Conservation (phyloP, 2,329 filamentous ascomycete species). For the Metarhizium robertsii region DNA sequence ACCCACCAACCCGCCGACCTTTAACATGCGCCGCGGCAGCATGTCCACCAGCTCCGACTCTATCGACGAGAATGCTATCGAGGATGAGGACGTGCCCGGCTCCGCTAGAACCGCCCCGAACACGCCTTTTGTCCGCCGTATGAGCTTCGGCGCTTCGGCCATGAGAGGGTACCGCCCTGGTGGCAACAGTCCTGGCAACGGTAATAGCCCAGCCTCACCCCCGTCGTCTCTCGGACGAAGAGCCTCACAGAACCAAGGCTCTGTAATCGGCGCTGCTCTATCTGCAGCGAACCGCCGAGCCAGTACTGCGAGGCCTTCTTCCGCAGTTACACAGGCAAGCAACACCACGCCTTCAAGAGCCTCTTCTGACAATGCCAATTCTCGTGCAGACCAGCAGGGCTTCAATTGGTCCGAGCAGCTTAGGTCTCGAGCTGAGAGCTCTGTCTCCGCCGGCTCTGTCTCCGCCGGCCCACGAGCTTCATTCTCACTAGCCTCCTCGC, state of each 20-base stretch:
- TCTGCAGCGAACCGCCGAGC: slow-evolving; percentile 26
- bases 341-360: slow-evolving; percentile 45
- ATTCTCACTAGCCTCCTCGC: slow-evolving; percentile 46
- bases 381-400: slow-evolving; percentile 67
- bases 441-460: slow-evolving; percentile 51
- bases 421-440: slow-evolving; percentile 82
- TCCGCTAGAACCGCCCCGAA: slow-evolving; percentile 49
- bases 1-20: slow-evolving; percentile 44
- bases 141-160: slow-evolving; percentile 82
- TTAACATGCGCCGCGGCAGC: slow-evolving; percentile 53
- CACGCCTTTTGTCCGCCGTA: slow-evolving; percentile 71
- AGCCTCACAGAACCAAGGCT: slow-evolving; percentile 18
- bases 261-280: slow-evolving; percentile 23
- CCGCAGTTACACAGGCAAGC: slow-evolving; percentile 46
- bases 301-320: slow-evolving; percentile 22
- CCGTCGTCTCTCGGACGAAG: slow-evolving; percentile 25
- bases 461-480: slow-evolving; percentile 42
- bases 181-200: slow-evolving; percentile 51
- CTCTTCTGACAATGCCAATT: slow-evolving; percentile 54
- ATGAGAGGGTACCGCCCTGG: slow-evolving; percentile 47
- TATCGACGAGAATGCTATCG: slow-evolving; percentile 63
- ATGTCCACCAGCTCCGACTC: slow-evolving; percentile 59
- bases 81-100: slow-evolving; percentile 54
- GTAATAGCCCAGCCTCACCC: slow-evolving; percentile 43
- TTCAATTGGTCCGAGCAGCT: slow-evolving; percentile 98